Base-by-base conservation (phyloP, 345 rosid species). In the Gossypioides kirkii region DNA sequence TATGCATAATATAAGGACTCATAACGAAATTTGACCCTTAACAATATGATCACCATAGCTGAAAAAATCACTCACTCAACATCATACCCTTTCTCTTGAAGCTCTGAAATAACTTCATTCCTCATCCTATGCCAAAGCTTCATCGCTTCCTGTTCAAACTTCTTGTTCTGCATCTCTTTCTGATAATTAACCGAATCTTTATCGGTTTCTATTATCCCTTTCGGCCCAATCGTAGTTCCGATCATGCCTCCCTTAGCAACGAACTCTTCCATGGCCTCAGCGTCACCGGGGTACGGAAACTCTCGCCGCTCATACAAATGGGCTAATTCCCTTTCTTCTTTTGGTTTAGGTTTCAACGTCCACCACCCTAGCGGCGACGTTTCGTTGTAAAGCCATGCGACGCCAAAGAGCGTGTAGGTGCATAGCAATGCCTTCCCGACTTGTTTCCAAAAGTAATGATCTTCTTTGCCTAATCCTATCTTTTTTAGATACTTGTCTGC, bases 341-440 rank as follows among this genome's bases (percentile, higher is more conserved):
- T 95, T 17, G 94, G 96, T 76, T 80, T 84, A 0, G 97, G 96
- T 89, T 84, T 92, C 80, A 92, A 73, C 13, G 93, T 89, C 96
- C 97, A 92, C 97, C 96, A 95, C 20, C 99, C 99, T 2, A 92
- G 85, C 1, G 98, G 97, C 5, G 99, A 95, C 0, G 94, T 91
- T 78, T 92, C 94, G 52, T 92, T 90, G 85, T 84, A 92, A 17
- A 89, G 36, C 97, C 98, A 92, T 0, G 84, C 91, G 4, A 69
- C 69, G 43, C 98, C 98, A 22, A 82, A 78, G 49, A 95, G 49
- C 18, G 94, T 71, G 86, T 93, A 95, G 10, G 91, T 86, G 84
- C 89, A 86, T 3, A 91, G 76, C 77, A 95, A 75, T 22, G 93
- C 87, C 89, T 89, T 92, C 17, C 97, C 94, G 3, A 92, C 78